A percentile compares a stretch with the other conserved stretches of the same genome.
Conservation (phyloP, 148 eudicot species). For the Camellia lanceoleosa region DNA sequence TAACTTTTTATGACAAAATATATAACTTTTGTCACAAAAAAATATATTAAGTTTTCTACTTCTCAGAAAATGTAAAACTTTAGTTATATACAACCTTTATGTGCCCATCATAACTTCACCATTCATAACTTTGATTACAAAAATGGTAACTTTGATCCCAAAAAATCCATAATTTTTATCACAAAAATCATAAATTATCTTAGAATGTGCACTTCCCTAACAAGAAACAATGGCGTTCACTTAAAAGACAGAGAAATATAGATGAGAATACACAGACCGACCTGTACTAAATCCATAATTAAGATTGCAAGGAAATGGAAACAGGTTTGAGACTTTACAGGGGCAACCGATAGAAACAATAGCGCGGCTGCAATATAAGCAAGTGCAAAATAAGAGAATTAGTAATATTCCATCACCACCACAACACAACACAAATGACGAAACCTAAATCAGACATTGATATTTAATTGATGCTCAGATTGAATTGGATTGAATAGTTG, state of each 20-base stretch:
- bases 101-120: too few relatives aligned
- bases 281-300: conserved; percentile 13
- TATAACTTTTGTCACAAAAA: too few relatives aligned
- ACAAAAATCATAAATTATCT: too few relatives aligned
- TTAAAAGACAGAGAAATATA: background rate
- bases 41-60: too few relatives aligned
- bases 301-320: conserved; percentile 11
- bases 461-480: background rate
- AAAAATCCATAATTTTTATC: too few relatives aligned
- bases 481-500: too few relatives aligned
- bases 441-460: background rate
- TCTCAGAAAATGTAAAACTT: too few relatives aligned
- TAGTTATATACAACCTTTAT: too few relatives aligned
- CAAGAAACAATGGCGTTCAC: background rate
- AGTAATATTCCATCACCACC: background rate
- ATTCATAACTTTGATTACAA: too few relatives aligned
- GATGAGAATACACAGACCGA: conserved; percentile 16
- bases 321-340: conserved; percentile 10
- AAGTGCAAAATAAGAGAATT: conserved; percentile 4
- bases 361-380: conserved; percentile 11
- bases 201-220: too few relatives aligned
- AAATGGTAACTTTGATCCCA: too few relatives aligned
- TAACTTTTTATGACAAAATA: too few relatives aligned
- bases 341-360: conserved; percentile 14
- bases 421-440: background rate